A percentile compares a stretch with the other conserved stretches of the same genome.
These are phyloP conservation scores for Didymella pinodella DNA, from an alignment of 2,329 filamentous ascomycete species.

Conservation along the genomic window DNA sequence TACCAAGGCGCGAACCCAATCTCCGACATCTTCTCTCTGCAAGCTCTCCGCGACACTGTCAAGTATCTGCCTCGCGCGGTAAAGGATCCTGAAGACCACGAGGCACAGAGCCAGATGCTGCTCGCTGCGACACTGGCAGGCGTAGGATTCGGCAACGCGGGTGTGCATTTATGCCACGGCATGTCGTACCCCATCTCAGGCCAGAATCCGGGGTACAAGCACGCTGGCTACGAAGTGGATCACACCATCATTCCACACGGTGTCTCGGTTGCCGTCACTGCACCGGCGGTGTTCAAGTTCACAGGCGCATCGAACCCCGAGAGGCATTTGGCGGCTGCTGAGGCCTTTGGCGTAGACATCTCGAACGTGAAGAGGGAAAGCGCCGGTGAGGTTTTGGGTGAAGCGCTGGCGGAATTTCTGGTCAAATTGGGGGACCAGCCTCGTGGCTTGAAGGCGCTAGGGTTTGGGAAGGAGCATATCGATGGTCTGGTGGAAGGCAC, in stretches of 20 bases:
- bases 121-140: constrained; percentile 92
- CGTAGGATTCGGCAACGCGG: constrained; percentile 96
- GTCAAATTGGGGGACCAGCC: constrained; percentile 89
- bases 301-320: constrained; percentile 92
- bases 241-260: constrained; percentile 90
- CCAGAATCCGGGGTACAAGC: constrained; percentile 90
- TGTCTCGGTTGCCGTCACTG: constrained; percentile 91
- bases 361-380: constrained; percentile 86
- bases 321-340: constrained; percentile 86
- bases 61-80: constrained; percentile 92
- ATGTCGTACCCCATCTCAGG: constrained; percentile 99
- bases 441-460: constrained; percentile 80
- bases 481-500: constrained; percentile 91
- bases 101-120: constrained; percentile 95
- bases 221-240: constrained; percentile 82
- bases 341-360: constrained; percentile 89
- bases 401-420: constrained; percentile 83
- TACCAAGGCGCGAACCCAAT: constrained; percentile 99
- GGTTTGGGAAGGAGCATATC: constrained; percentile 78
- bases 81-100: constrained; percentile 84
- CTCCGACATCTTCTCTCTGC: constrained; percentile 93
- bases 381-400: constrained; percentile 85
- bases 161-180: constrained; percentile 87
- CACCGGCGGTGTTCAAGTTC: constrained; percentile 92
- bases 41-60: constrained; percentile 81